These are phyloP conservation scores for Stevia rebaudiana DNA, from an alignment of 140 eudicot genomes.

Conservation along the genomic window DNA sequence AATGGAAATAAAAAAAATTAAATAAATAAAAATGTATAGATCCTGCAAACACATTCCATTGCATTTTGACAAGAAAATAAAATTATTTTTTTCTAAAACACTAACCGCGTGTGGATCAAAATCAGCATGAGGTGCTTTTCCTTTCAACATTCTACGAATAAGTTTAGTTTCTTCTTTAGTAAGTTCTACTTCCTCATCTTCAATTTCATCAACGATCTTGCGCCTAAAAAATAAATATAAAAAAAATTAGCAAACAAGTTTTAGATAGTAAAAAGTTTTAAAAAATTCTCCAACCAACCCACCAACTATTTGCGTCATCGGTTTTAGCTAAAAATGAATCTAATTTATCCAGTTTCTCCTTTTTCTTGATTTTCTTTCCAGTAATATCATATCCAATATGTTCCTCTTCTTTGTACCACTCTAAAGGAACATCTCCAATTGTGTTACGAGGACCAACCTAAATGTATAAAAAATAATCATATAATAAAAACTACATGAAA, in stretches of 20 bases:
- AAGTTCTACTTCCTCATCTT: slow-evolving; percentile 84
- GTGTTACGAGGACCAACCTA: slow-evolving; percentile 94
- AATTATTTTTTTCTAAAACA: too few relatives aligned
- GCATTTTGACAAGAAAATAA: slow-evolving; percentile 1
- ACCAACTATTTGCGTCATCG: slow-evolving; percentile 82
- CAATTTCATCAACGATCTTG: slow-evolving; percentile 65
- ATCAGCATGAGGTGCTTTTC: slow-evolving; percentile 89
- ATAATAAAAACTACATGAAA: neutral
- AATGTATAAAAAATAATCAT: neutral
- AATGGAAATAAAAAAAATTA: neutral
- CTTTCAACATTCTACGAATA: slow-evolving; percentile 63
- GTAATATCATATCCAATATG: slow-evolving; percentile 81
- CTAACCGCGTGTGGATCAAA: slow-evolving; percentile 86
- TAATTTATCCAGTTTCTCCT: slow-evolving; percentile 69
- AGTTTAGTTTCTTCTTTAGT: slow-evolving; percentile 71
- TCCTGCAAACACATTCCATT: neutral
- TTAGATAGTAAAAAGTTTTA: neutral
- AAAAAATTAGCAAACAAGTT: neutral
- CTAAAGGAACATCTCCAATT: slow-evolving; percentile 81
- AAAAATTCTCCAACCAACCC: slow-evolving; percentile 27
- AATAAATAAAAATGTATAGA: neutral
- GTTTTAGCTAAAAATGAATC: slow-evolving; percentile 59
- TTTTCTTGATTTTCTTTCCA: slow-evolving; percentile 95
- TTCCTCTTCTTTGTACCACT: slow-evolving; percentile 94
- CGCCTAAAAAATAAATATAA: slow-evolving; percentile 50